A percentile compares a stretch with the other conserved stretches of the same genome.
These are phyloP conservation scores for Coemansia umbellata DNA, from an alignment of 192 early-diverging fungal species.

Conservation along the genomic window DNA sequence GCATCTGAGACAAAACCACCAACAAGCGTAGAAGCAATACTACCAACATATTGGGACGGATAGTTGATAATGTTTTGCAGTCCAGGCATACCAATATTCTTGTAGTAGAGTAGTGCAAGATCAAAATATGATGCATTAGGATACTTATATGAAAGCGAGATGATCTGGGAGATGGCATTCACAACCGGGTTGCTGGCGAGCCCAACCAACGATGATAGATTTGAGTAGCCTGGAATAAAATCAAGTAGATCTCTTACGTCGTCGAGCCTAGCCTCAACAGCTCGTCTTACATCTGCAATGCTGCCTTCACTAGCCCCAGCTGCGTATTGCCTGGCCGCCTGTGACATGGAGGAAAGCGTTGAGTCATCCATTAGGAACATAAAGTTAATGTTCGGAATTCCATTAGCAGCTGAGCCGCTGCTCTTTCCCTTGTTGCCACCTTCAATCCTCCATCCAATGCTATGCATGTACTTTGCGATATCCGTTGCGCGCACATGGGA, in stretches of 20 bases:
- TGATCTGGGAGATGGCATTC: constrained; percentile 8
- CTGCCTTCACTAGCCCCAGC: not conserved
- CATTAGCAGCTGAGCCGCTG: not conserved
- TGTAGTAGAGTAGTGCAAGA: constrained; percentile 24
- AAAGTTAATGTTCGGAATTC: constrained; percentile 29
- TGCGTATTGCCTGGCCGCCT: not conserved
- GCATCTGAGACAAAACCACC: constrained; percentile 38
- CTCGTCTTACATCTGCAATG: not conserved
- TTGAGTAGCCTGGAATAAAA: constrained; percentile 7
- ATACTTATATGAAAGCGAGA: constrained; percentile 22
- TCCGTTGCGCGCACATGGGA: not conserved
- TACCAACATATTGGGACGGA: constrained; percentile 28
- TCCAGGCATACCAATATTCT: constrained; percentile 33
- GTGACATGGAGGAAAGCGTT: not conserved
- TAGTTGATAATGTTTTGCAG: constrained; percentile 8
- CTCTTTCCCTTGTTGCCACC: not conserved
- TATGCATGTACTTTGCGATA: constrained; percentile 7
- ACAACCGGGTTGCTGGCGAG: constrained; percentile 10
- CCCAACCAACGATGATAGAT: not conserved
- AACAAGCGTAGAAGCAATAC: constrained; percentile 19
- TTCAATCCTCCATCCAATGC: constrained; percentile 21
- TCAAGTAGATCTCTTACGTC: constrained; percentile 12
- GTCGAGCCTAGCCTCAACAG: constrained; percentile 6
- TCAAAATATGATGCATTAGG: constrained; percentile 27
- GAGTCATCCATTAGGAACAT: constrained; percentile 21